Base-by-base conservation (phyloP, 73 alveolate species). In the Paramecium sonneborni region DNA sequence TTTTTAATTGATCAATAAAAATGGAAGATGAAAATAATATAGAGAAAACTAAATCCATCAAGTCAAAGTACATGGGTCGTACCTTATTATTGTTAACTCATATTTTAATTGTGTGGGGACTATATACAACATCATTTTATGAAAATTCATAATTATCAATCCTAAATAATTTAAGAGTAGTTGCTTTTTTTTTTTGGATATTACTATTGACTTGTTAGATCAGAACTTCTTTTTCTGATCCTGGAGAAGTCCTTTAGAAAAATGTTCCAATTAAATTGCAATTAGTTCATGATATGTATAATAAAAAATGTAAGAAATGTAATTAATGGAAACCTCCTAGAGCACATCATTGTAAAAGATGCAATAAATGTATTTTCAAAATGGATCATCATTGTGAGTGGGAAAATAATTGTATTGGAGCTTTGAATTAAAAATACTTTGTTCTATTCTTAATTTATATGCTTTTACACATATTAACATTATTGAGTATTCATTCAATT, bases 351-450 rank as follows among this genome's bases (percentile, higher is more conserved):
- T 96, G 98, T 52, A 95, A 97, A 12, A 82, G 93, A 55, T 95
- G 98, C 85, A 87, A 92, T 1, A 62, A 26, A n/a, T 62, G 98
- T 84, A 97, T 96, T 74, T 93, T 93, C 57, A 95, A 95, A 92
- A 95, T 95, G 97, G 98, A 96, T 91, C 98, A 96, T 92, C 98
- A 96, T 88, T 96, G 98, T 85, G 97, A 95, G 46, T 96, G 98
- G 98, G 93, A 92, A 39, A 94, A 96, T 92, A 96, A 96, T 85
- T 96, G 98, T 38, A 92, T 96, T 37, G 98, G 98, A 12, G 92
- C 92, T 57, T 92, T 92, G 92, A 96, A 96, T 72, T 84, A 97
- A 92, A 96, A 96, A 90, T 95, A 95, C 88, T 96, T 96, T 84
- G 52, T 96, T 56, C 95, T 95, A 28, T 86, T 96, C 74, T 84